Evolutionary conservation across 768 basidiomycete species (phyloP), one percentile per base, ranked within the genome.

Genomic region (Xerocomellus amylosporus): DNA sequence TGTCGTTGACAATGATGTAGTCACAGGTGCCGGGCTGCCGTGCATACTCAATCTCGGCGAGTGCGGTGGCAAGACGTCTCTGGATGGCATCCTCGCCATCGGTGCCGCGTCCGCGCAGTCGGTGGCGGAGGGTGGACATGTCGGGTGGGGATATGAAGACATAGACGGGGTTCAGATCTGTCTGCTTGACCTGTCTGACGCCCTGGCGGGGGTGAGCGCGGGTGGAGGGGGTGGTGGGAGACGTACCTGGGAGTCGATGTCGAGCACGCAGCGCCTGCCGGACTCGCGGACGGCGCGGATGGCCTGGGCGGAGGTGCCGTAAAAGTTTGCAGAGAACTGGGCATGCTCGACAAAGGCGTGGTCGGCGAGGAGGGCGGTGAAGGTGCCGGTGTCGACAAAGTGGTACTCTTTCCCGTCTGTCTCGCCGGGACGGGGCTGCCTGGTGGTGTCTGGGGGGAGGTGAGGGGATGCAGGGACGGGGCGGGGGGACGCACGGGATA

Each of bases 321-420:
- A 98, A 63, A 82, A 81, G 67, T 98, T 97, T 22, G 87, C 84
- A 1, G 90, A 92, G 74, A 96, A 98, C 70, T 96, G 86, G 15
- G 96, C 93, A 62, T 93, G 83, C 73, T 98, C 96, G 60, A 98
- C 88, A 72, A 98, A 98, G 19, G 88, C 93, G 51, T 81, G 77
- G 24, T 85, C 73, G 17, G 71, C 69, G 43, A 93, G 79, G 59
- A 96, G 81, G 24, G 79, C 73, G 61, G 78, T 79, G 75, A 98
- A 98, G 20, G 70, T 73, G n/a, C 87, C 82, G 28, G 75, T 73
- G 13, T 80, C 74, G 13, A 93, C 86, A 63, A 97, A 98, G 71
- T 93, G 82, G 72, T 98, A 98, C 56, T 92, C 86, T 61, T 81
- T 80, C 47, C 93, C 93, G 67, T 93, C 77, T 28, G 73, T 73